Base-by-base conservation (phyloP, 306 rosid genomes). In the Trifolium subterraneum region DNA sequence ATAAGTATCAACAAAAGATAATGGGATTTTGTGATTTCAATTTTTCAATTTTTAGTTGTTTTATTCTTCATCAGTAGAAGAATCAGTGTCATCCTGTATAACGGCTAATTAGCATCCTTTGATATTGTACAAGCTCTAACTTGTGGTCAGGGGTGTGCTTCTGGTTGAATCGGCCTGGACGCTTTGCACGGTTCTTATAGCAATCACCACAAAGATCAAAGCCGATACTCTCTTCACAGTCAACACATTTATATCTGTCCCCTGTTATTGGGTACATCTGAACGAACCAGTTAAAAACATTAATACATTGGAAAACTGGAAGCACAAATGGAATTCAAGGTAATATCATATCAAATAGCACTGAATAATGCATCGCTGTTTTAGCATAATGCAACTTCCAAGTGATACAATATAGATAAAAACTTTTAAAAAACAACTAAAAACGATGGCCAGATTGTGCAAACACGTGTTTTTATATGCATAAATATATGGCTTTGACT, bases 91-190 rank as follows among this genome's bases (percentile, higher is more conserved):
- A 7, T 59, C 79, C 5, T 74, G 25, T 4, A n/a, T n/a, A 74
- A 16, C 60, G n/a, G 25, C 54, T 16, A 15, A 20, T 52, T 29
- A 60, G 65, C 52, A 41, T 31, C 51, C 75, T 20, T 7, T 3
- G 27, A 63, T 47, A 14, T 45, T 8, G 22, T 47, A 69, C 3
- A 56, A 55, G 88, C 79, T 75, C 68, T 66, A 93, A 85, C 81
- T 55, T 61, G 83, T 93, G 98, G 29, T 93, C 96, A 16, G 93
- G 83, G 38, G 87, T 89, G 78, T 93, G 98, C 79, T 91, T 89
- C 84, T 93, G 98, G 83, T 93, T 93, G 80, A 93, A 91, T 70
- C 97, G 93, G 62, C 98, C 98, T 0, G 96, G 98, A 82, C 84
- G 96, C 88, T 88, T 93, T 64, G 92, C 72, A 6, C 44, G 48